Percentiles rank a stretch among this genome's conserved stretches.
These are phyloP conservation scores for Tylopilus plumbeoviolaceoides DNA, from an alignment of 768 basidiomycete genomes.

Conservation along the genomic window DNA sequence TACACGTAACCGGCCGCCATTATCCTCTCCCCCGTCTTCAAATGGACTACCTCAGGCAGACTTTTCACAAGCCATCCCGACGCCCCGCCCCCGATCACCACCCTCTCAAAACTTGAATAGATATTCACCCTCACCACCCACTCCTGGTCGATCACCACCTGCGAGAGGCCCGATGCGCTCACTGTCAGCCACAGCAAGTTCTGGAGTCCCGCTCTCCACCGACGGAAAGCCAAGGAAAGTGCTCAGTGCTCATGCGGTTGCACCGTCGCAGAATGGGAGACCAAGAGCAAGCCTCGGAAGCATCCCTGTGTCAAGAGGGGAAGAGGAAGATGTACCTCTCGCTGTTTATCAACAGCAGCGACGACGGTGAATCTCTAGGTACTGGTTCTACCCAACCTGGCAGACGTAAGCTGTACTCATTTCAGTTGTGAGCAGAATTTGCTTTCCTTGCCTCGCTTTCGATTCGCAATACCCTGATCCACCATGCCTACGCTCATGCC, in stretches of 20 bases:
- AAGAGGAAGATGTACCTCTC: conserved; percentile 79
- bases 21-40: conserved; percentile 35
- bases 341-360: conserved; percentile 78
- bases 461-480: conserved; percentile 6
- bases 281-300: conserved; percentile 39
- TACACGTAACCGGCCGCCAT: conserved; percentile 23
- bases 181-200: conserved; percentile 59
- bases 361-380: conserved; percentile 37
- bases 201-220: conserved; percentile 33
- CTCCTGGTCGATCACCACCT: conserved; percentile 20
- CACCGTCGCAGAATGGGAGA: conserved; percentile 33
- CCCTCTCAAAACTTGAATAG: conserved; percentile 40
- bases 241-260: conserved; percentile 58
- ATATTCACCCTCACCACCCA: conserved; percentile 32
- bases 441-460: neutral
- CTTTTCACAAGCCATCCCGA: conserved; percentile 27
- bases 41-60: conserved; percentile 18
- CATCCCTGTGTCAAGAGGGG: conserved; percentile 33
- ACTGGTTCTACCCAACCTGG: neutral
- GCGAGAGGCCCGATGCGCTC: conserved; percentile 60
- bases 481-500: neutral
- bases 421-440: conserved; percentile 2
- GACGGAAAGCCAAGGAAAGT: conserved; percentile 62
- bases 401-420: conserved; percentile 6
- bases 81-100: conserved; percentile 51